phyloP scores from a whole-genome alignment of 495 filamentous ascomycete genomes.

The Annulohypoxylon moriforme region DNA sequence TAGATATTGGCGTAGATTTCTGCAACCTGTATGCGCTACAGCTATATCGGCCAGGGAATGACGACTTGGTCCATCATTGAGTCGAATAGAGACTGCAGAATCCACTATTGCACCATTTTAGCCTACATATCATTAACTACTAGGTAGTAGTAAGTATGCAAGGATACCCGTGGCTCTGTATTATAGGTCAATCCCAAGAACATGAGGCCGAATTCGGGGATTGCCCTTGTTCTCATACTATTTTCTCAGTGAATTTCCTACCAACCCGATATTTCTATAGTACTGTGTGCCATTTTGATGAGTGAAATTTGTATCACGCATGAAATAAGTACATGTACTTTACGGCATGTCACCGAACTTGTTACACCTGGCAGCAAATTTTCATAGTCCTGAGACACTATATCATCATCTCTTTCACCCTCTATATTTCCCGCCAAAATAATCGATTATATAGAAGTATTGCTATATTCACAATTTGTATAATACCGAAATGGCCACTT shows the following conservation, averaged over 20 bases:
- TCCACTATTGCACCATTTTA: slow-evolving; percentile 44
- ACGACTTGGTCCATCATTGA: background rate
- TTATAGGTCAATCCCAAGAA: slow-evolving; percentile 19
- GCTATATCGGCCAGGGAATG: background rate
- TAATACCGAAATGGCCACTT: background rate
- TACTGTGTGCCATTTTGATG: background rate
- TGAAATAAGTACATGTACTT: background rate
- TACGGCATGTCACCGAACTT: background rate
- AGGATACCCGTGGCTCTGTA: slow-evolving; percentile 25
- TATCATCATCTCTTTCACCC: background rate
- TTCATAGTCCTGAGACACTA: background rate
- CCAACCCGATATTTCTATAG: background rate
- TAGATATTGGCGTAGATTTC: background rate
- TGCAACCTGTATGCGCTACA: slow-evolving; percentile 13
- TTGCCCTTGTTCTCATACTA: background rate
- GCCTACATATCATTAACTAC: slow-evolving; percentile 31
- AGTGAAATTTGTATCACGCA: background rate
- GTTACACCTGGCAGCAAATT: background rate
- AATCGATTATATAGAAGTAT: background rate
- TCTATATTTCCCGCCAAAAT: too few species aligned
- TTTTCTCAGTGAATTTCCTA: background rate
- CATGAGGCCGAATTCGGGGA: slow-evolving; percentile 29
- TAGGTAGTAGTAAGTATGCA: slow-evolving; percentile 27
- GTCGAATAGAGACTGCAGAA: slow-evolving; percentile 19
- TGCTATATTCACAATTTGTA: background rate